phyloP scores from a whole-genome alignment of 192 early-diverging fungal genomes.

The Linnemannia exigua region DNA sequence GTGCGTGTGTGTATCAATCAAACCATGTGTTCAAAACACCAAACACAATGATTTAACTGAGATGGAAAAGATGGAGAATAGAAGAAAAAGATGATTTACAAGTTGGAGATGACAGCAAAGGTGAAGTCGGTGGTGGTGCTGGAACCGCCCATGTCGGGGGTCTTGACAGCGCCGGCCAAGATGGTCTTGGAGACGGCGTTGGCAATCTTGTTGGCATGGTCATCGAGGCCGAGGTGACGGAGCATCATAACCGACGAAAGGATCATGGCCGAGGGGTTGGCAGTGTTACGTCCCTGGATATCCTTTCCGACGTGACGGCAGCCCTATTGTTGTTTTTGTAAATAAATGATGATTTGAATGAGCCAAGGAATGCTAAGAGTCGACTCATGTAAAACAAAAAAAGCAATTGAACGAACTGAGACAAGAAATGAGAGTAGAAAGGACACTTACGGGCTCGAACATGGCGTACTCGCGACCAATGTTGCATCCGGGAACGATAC shows the following conservation, averaged over 20 bases:
- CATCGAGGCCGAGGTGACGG: slow-evolving; percentile 91
- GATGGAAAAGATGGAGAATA: neutral
- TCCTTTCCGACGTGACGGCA: slow-evolving; percentile 99
- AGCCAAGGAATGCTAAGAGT: too few relatives aligned
- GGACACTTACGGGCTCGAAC: slow-evolving; percentile 88
- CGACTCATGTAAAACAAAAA: neutral
- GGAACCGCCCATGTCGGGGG: slow-evolving; percentile 92
- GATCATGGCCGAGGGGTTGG: slow-evolving; percentile 96
- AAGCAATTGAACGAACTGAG: neutral
- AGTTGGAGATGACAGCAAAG: slow-evolving; percentile 83
- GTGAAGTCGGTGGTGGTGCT: slow-evolving; percentile 96
- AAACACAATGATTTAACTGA: slow-evolving; percentile 5
- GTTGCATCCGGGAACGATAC: slow-evolving; percentile 97
- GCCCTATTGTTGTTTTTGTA: slow-evolving; percentile 66
- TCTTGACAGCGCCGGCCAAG: slow-evolving; percentile 77
- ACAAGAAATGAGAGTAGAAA: slow-evolving; percentile 5
- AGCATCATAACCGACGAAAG: slow-evolving; percentile 97
- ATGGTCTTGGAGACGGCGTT: slow-evolving; percentile 93
- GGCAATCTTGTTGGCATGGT: slow-evolving; percentile 93
- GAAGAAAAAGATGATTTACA: slow-evolving; percentile 59
- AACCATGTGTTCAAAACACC: neutral
- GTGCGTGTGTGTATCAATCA: slow-evolving; percentile 1
- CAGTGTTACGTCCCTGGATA: slow-evolving; percentile 94
- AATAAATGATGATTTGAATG: too few relatives aligned
- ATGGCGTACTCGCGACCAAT: slow-evolving; percentile 97